A percentile compares a stretch with the other conserved stretches of the same genome.
Conservation (phyloP, 2,329 filamentous ascomycete species). For the Lachnellula cervina region DNA sequence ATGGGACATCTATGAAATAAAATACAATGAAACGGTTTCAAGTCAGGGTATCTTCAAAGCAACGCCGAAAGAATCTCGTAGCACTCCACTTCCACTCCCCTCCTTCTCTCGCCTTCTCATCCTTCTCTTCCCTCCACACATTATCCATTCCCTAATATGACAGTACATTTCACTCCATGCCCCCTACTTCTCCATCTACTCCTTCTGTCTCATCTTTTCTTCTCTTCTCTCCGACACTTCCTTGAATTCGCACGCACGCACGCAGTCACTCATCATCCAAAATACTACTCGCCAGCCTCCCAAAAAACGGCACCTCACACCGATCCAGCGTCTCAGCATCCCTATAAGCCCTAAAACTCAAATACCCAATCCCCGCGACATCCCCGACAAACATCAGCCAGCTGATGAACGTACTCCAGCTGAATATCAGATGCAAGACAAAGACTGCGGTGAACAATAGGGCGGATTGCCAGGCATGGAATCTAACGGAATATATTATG, state of each 20-base stretch:
- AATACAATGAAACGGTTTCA: too few species aligned
- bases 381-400: slow-evolving; percentile 80
- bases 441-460: slow-evolving; percentile 72
- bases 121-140: too few species aligned
- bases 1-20: too few species aligned
- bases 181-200: too few species aligned
- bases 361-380: slow-evolving; percentile 67
- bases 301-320: slow-evolving; percentile 77
- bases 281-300: slow-evolving; percentile 78
- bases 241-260: too few species aligned
- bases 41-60: too few species aligned
- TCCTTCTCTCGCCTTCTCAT: too few species aligned
- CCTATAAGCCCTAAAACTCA: slow-evolving; percentile 74
- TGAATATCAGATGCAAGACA: slow-evolving; percentile 78
- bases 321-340: slow-evolving; percentile 62
- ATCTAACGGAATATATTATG: slow-evolving; percentile 52
- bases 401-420: slow-evolving; percentile 76
- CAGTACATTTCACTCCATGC: too few species aligned
- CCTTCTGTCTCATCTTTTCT: too few species aligned
- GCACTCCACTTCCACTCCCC: too few species aligned
- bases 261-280: slow-evolving; percentile 72
- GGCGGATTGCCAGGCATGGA: slow-evolving; percentile 94
- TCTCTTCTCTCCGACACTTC: neutral
- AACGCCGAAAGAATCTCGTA: too few species aligned
- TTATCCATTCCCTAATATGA: too few species aligned